Conservation (phyloP, 805 yeast genomes). For the Starmerella sirachaensis region DNA sequence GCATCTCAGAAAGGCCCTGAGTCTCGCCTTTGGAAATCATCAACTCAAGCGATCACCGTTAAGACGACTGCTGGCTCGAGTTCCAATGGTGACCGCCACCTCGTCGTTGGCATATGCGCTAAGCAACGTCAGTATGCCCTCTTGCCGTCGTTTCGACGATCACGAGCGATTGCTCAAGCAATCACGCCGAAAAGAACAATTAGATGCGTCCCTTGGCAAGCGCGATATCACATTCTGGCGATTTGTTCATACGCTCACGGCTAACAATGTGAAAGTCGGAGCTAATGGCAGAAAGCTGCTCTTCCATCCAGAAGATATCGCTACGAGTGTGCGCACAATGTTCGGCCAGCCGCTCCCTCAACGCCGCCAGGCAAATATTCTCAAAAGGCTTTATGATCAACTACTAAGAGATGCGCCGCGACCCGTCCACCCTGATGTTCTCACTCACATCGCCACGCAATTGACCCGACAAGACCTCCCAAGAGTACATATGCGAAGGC, state of each 20-base stretch:
- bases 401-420: constrained; percentile 9
- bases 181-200: not conserved
- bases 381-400: constrained; percentile 4
- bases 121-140: constrained; percentile 10
- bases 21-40: constrained; percentile 3
- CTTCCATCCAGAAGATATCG: constrained; percentile 5
- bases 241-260: constrained; percentile 2
- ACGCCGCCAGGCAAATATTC: constrained; percentile 11
- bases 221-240: constrained; percentile 12
- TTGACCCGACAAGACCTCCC: not conserved
- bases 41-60: constrained; percentile 10
- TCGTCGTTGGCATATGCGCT: constrained; percentile 5
- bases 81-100: constrained; percentile 5
- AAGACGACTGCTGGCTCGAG: not conserved
- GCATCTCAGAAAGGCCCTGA: constrained; percentile 3
- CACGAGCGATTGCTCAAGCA: too few species aligned
- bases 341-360: constrained; percentile 8
- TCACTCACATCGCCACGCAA: not conserved
- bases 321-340: not conserved
- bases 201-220: not conserved
- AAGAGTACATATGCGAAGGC: constrained; percentile 5
- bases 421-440: constrained; percentile 13
- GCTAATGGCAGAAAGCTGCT: constrained; percentile 6
- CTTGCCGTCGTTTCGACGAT: constrained; percentile 5
- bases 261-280: constrained; percentile 5